Percentiles rank a stretch among this genome's conserved stretches.
phyloP scores from a whole-genome alignment of 495 filamentous ascomycete species.

The Talaromyces borbonicus region DNA sequence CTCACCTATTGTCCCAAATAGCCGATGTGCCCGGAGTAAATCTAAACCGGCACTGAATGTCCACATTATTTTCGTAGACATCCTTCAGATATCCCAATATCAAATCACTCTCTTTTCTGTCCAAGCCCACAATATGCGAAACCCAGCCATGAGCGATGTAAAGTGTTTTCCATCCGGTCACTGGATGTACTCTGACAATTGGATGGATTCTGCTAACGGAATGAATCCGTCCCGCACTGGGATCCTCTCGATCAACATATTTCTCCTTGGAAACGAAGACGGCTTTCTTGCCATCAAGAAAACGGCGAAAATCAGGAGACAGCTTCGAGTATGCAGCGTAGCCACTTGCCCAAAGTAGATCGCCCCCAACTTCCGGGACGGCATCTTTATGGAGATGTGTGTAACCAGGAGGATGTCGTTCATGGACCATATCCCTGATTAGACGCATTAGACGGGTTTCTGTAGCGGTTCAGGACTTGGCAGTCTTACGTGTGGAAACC shows the following conservation, averaged over 20 bases:
- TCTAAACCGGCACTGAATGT: conserved; percentile 60
- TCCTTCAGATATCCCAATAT: conserved; percentile 58
- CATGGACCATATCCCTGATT: conserved; percentile 52
- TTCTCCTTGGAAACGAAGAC: conserved; percentile 64
- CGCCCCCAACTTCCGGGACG: conserved; percentile 64
- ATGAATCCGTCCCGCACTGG: conserved; percentile 56
- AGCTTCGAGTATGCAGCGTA: conserved; percentile 64
- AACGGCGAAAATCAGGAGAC: conserved; percentile 57
- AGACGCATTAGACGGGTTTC: conserved; percentile 1
- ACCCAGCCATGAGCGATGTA: conserved; percentile 74
- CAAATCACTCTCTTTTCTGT: conserved; percentile 53
- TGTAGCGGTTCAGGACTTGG: conserved; percentile 12
- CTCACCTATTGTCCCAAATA: conserved; percentile 67
- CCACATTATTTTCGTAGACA: conserved; percentile 51
- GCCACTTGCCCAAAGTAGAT: conserved; percentile 67
- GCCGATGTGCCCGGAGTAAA: conserved; percentile 64
- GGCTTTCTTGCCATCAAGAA: conserved; percentile 61
- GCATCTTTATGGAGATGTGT: conserved; percentile 61
- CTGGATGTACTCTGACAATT: conserved; percentile 60
- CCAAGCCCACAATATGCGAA: conserved; percentile 60
- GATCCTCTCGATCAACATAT: conserved; percentile 50
- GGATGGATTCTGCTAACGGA: conserved; percentile 59
- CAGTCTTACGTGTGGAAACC: conserved; percentile 23
- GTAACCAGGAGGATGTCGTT: conserved; percentile 69
- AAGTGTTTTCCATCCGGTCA: conserved; percentile 65